These are phyloP conservation scores for Conringia planisiliqua DNA, from an alignment of 345 rosid species.

Conservation along the genomic window DNA sequence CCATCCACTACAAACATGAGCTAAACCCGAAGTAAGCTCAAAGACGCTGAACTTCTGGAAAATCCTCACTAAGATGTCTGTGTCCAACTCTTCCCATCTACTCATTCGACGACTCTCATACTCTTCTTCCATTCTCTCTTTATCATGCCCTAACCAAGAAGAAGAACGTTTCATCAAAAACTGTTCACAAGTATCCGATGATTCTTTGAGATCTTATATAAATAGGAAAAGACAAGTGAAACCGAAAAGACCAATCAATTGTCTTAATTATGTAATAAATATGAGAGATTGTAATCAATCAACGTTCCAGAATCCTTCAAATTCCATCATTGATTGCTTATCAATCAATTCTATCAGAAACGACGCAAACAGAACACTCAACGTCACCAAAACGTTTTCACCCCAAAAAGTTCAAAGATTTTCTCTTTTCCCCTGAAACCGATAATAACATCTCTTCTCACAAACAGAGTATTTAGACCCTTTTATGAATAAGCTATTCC, in stretches of 20 bases:
- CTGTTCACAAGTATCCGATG: neutral
- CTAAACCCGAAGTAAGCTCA: slow-evolving; percentile 60
- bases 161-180: neutral
- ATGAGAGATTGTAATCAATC: neutral
- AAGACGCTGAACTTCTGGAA: slow-evolving; percentile 54
- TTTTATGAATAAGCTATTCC: neutral
- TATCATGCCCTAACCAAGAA: neutral
- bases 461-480: neutral
- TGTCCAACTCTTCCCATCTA: slow-evolving; percentile 85
- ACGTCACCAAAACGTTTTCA: neutral
- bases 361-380: neutral
- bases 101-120: slow-evolving; percentile 26
- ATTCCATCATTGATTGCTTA: neutral
- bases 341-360: neutral
- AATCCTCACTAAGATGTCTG: slow-evolving; percentile 63
- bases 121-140: slow-evolving; percentile 46
- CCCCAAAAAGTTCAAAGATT: neutral
- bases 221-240: neutral
- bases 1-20: slow-evolving; percentile 82
- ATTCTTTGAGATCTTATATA: neutral
- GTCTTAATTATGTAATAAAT: neutral
- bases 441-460: neutral
- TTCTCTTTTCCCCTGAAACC: neutral
- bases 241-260: neutral
- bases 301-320: neutral